A percentile compares a stretch with the other conserved stretches of the same genome.
phyloP scores from a whole-genome alignment of 106 monocot genomes.

The Acorus gramineus region DNA sequence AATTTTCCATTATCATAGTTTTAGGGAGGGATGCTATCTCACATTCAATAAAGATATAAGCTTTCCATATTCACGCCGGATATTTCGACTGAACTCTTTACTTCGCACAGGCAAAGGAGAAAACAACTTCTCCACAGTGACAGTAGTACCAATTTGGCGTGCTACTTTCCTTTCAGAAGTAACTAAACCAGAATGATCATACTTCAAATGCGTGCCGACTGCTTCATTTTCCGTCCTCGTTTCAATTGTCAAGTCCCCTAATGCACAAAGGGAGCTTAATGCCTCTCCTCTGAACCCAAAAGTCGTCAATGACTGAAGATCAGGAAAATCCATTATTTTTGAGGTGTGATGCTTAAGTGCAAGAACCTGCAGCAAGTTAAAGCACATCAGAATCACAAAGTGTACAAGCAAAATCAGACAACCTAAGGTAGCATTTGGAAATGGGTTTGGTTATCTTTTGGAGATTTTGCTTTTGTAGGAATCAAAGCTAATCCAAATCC shows the following conservation, averaged over 20 bases:
- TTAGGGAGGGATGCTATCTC: slow-evolving; percentile 12
- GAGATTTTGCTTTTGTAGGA: too few species aligned
- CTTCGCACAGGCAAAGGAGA: slow-evolving; percentile 84
- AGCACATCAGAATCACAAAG: neutral
- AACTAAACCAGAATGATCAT: slow-evolving; percentile 65
- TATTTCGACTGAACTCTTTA: slow-evolving; percentile 86
- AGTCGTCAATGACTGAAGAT: slow-evolving; percentile 72
- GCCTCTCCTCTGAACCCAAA: slow-evolving; percentile 99
- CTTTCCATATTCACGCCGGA: slow-evolving; percentile 86
- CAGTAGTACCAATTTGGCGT: slow-evolving; percentile 87
- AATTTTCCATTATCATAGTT: too few species aligned
- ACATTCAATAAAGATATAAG: slow-evolving; percentile 85
- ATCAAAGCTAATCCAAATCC: too few species aligned
- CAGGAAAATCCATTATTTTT: slow-evolving; percentile 75
- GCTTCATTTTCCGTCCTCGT: slow-evolving; percentile 80
- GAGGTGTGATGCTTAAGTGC: slow-evolving; percentile 88
- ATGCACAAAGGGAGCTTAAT: slow-evolving; percentile 82
- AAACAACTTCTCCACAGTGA: slow-evolving; percentile 79
- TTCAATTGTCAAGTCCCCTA: slow-evolving; percentile 76
- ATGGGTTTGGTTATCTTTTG: too few species aligned
- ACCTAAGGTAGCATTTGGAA: neutral
- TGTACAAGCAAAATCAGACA: neutral
- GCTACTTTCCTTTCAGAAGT: slow-evolving; percentile 64
- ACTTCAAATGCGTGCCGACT: slow-evolving; percentile 72
- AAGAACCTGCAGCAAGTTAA: slow-evolving; percentile 49